Conservation (phyloP, 257 asterid genomes). For the Lycium barbarum region DNA sequence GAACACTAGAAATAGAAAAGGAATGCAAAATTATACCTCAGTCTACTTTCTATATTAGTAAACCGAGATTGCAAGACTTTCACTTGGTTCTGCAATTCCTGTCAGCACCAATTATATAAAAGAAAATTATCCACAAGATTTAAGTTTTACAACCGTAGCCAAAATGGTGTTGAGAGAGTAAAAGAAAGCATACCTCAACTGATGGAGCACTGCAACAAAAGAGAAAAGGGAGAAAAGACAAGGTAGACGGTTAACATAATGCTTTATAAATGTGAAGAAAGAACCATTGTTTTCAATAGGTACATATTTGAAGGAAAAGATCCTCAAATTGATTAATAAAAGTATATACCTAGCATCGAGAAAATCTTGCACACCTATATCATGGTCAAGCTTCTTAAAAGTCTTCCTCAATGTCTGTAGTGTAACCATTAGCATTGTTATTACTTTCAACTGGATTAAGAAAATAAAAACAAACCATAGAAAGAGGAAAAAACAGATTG, state of each 20-base stretch:
- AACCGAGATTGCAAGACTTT: conserved; percentile 58
- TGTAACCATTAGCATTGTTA: conserved; percentile 32
- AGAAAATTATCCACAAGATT: neutral
- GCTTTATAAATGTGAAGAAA: neutral
- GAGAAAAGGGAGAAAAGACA: conserved; percentile 24
- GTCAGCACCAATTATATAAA: conserved; percentile 36
- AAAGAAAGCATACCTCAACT: conserved; percentile 55
- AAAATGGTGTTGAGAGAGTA: conserved; percentile 8
- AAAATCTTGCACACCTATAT: conserved; percentile 79
- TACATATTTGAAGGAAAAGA: neutral
- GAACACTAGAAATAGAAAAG: conserved; percentile 23
- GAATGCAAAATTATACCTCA: conserved; percentile 50
- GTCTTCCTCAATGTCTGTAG: conserved; percentile 76
- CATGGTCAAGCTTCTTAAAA: conserved; percentile 85
- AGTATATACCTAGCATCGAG: conserved; percentile 68
- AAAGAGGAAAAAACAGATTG: conserved; percentile 9
- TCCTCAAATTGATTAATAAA: conserved; percentile 13
- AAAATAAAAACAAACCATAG: conserved; percentile 21
- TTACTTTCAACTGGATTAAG: conserved; percentile 16
- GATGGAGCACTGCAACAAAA: conserved; percentile 70
- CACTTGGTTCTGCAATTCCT: conserved; percentile 73
- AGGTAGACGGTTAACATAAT: neutral
- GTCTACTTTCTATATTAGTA: conserved; percentile 55
- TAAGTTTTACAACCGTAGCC: neutral
- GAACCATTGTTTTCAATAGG: neutral